Conservation (phyloP, 345 rosid species). For the Arabidopsis suecica region DNA sequence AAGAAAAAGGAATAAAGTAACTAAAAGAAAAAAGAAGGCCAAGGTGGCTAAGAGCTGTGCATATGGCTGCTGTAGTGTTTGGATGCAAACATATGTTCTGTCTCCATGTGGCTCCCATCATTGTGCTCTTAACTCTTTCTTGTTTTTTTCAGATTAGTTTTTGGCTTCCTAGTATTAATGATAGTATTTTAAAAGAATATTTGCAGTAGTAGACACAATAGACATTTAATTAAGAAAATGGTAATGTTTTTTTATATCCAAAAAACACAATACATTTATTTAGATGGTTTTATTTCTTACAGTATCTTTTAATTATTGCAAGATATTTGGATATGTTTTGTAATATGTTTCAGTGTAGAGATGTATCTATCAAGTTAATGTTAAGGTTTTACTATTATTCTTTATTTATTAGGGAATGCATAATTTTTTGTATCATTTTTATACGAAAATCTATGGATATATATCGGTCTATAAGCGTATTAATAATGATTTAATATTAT, state of each 20-base stretch:
- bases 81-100: slow-evolving; percentile 49
- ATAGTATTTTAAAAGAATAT: background rate
- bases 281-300: too few relatives aligned
- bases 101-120: slow-evolving; percentile 48
- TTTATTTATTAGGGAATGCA: too few relatives aligned
- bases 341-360: too few relatives aligned
- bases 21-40: slow-evolving; percentile 36
- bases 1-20: slow-evolving; percentile 6
- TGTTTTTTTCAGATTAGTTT: background rate
- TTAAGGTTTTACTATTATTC: too few relatives aligned
- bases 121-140: slow-evolving; percentile 1
- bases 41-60: slow-evolving; percentile 47
- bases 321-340: too few relatives aligned
- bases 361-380: too few relatives aligned
- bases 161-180: background rate
- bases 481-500: too few relatives aligned
- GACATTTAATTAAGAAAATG: background rate
- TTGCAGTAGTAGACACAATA: background rate
- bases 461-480: too few relatives aligned
- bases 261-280: too few relatives aligned
- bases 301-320: too few relatives aligned
- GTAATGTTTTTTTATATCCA: background rate
- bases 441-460: too few relatives aligned
- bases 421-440: too few relatives aligned
- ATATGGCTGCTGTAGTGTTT: slow-evolving; percentile 35